These are phyloP conservation scores for Penicillium sp. DNA, from an alignment of 2,329 filamentous ascomycete species.

Conservation along the genomic window DNA sequence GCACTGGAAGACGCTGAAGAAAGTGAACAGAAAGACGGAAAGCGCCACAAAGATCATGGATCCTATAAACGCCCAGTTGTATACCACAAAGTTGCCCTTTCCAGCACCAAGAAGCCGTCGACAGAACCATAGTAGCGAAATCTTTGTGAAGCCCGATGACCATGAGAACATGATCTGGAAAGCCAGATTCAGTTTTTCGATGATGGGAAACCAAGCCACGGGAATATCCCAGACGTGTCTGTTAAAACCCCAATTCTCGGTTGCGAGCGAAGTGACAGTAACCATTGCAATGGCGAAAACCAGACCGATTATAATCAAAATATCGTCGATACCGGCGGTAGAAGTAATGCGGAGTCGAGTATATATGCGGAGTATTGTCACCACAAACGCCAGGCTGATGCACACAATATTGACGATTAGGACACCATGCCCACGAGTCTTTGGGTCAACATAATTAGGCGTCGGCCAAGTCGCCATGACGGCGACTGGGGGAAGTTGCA, in stretches of 20 bases:
- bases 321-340: slow-evolving; percentile 50
- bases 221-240: slow-evolving; percentile 46
- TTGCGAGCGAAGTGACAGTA: slow-evolving; percentile 33
- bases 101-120: slow-evolving; percentile 32
- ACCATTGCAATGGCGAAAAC: slow-evolving; percentile 41
- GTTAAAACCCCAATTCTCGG: slow-evolving; percentile 37
- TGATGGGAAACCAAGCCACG: slow-evolving; percentile 24
- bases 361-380: slow-evolving; percentile 48
- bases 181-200: slow-evolving; percentile 37
- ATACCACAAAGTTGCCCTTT: slow-evolving; percentile 27
- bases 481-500: slow-evolving; percentile 43
- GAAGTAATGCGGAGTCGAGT: slow-evolving; percentile 47
- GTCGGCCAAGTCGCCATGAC: slow-evolving; percentile 47
- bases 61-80: slow-evolving; percentile 26
- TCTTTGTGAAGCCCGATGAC: slow-evolving; percentile 37
- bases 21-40: slow-evolving; percentile 31
- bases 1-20: slow-evolving; percentile 43
- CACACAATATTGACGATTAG: slow-evolving; percentile 45
- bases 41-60: slow-evolving; percentile 34
- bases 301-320: slow-evolving; percentile 46
- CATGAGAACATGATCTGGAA: slow-evolving; percentile 40
- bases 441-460: slow-evolving; percentile 50
- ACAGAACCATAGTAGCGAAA: slow-evolving; percentile 41
- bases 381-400: slow-evolving; percentile 39
- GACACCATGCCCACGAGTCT: slow-evolving; percentile 44